Evolutionary conservation across 140 eudicot species (phyloP), one percentile per base, ranked within the genome.

Genomic region (Oenanthe javanica): DNA sequence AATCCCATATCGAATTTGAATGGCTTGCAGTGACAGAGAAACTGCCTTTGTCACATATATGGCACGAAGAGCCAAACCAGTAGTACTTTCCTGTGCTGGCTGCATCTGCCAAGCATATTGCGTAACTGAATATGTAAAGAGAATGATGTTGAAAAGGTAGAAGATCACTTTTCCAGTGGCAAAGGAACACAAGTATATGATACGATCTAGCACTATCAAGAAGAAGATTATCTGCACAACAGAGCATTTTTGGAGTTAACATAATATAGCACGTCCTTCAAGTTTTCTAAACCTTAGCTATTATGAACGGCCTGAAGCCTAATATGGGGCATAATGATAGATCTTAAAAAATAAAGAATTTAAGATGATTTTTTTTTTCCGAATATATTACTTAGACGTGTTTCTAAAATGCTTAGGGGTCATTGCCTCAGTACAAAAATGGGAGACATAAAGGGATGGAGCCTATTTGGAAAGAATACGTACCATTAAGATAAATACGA

Each of bases 161-260:
- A 88, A 91, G 77, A 96, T 86, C 25, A 96, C 98, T 88, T 96
- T 96, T 49, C 94, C 98, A 0, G 96, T 88, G 48, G 99, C 97
- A 80, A 96, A 96, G 70, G 99, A 96, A 84, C 99, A 93, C 40
- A 96, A 87, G 85, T 96, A 96, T 81, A 96, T 85, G 76, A 93
- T 82, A n/a, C 99, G 99, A 82, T 96, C 99, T 51, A 96, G 87
- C 79, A 96, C 97, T 81, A 96, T 96, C 89, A 96, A 87, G 94
- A 93, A 96, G 91, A 96, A 96, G 83, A 96, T 96, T 67, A 86
- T 88, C 99, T 96, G 98, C 97, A 89, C 25, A 14, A 72, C 57
- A 75, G 48, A 81, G 57, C 74, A 84, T 43, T 50, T 46, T 42
- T 46, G 43, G 51, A 72, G 59, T 27, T 36, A 42, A 71, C 55